Evolutionary conservation across 2,329 filamentous ascomycete genomes (phyloP), one percentile per base, ranked within the genome.

Genomic region (Fragosphaeria purpurea): DNA sequence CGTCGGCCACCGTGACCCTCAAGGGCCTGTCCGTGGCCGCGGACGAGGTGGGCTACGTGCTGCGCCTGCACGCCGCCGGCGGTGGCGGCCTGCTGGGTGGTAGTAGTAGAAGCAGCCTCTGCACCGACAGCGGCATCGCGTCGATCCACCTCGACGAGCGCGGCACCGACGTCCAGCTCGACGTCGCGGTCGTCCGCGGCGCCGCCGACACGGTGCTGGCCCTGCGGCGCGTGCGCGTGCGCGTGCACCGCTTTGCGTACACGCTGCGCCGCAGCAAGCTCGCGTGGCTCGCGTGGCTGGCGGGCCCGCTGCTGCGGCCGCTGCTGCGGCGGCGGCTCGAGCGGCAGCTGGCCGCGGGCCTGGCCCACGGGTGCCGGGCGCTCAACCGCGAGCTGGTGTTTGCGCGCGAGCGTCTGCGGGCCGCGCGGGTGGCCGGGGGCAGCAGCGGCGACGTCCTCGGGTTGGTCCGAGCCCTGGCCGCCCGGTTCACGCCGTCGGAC

Each of bases 41-140:
- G 3, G 82, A 91, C 31, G 89, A 96, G 55, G 74, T 97, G 35
- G 91, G 91, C 31, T 97, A 90, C 70, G 94, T 90, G 81, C 71
- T 96, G 35, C 85, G 86, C 8, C 76, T 86, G 0, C 90, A 93
- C 63, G 80, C 82, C 11, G 83, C 87, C 2, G 41, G 30, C 63
- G 80, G 82, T 10, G 83, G 87, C 2, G 41, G 30, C 7, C 64
- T 94, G 2, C 72, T 95, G 46, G 22, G 22, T 22, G 22, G 22
- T 22, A 22, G 22, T 22, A 22, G 22, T 22, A 22, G 22, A 22
- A 22, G 22, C 22, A 22, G 22, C 22, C 81, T 82, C 31, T 74
- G 95, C 34, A 79, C 80, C 2, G 89, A 95, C 60, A 78, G 89
- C 63, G 91, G 91, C 4, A 86, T 96, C 45, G 88, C 86, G 5